These are phyloP conservation scores for Cladophialophora exuberans DNA, from an alignment of 2,329 filamentous ascomycete species.

Conservation along the genomic window DNA sequence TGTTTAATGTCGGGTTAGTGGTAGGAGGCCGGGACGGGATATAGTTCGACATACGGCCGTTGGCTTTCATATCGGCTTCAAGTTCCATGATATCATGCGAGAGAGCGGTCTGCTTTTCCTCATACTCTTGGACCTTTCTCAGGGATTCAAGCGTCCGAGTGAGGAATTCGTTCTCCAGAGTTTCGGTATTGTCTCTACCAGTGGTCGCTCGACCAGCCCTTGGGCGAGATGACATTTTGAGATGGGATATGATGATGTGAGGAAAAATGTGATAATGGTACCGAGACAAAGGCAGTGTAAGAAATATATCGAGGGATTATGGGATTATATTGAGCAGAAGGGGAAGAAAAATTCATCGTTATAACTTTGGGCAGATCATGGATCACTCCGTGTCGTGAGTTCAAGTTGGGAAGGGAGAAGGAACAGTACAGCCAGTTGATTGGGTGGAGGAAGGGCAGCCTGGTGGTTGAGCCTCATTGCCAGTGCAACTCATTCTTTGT, in stretches of 20 bases:
- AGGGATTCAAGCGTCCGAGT: slow-evolving; percentile 30
- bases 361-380: too few relatives aligned
- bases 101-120: slow-evolving; percentile 34
- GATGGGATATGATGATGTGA: neutral
- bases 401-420: too few relatives aligned
- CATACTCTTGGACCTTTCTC: slow-evolving; percentile 31
- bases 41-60: slow-evolving; percentile 41
- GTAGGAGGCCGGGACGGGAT: slow-evolving; percentile 1
- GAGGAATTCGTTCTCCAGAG: slow-evolving; percentile 31
- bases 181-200: slow-evolving; percentile 31
- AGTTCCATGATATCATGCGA: slow-evolving; percentile 45
- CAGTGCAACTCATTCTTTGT: too few relatives aligned
- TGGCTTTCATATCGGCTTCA: slow-evolving; percentile 50
- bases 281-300: too few relatives aligned
- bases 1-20: slow-evolving; percentile 5
- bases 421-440: neutral
- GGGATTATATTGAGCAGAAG: too few relatives aligned
- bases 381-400: too few relatives aligned
- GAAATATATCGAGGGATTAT: too few relatives aligned
- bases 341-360: neutral
- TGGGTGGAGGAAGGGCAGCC: neutral
- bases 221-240: slow-evolving; percentile 31
- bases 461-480: neutral
- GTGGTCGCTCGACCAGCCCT: slow-evolving; percentile 27
- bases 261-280: too few relatives aligned